Base-by-base conservation (phyloP, 805 yeast genomes). In the Candida maltosa region DNA sequence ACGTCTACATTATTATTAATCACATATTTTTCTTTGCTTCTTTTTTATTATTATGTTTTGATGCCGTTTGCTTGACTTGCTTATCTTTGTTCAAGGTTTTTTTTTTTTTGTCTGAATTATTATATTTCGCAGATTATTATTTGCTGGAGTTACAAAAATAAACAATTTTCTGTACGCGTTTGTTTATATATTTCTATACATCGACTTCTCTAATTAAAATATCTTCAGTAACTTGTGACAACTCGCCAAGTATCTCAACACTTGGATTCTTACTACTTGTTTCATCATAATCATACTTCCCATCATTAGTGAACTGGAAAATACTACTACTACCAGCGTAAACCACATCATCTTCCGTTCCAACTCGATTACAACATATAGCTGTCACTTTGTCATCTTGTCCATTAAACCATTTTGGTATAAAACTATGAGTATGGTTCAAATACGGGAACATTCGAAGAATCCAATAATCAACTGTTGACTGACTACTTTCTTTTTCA, bases 381-480 rank as follows among this genome's bases (percentile, higher is more conserved):
- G 82, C 52, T 2, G 62, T 52, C 3, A 60, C 61, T 22, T 18
- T n/a, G 4, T 20, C 32, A 7, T 18, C 22, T 15, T 47, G 49
- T n/a, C n/a, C n/a, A 6, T 48, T 32, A 15, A 29, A 42, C 33
- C 48, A 47, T 31, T 50, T 51, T 5, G 55, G 54, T 4, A 55
- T 42, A 26, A 39, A 40, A 38, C 59, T 54, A 18, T 37, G 35
- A 5, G 48, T 51, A 47, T 70, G 72, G 31, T 58, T 58, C 46
- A 79, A 52, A 39, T 78, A 74, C 2, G 93, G 94, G 47, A 73
- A 64, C 47, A 85, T 72, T 29, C 97, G 60, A 22, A 76, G 47
- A 4, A 84, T 65, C 95, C 96, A 88, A 58, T 86, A 88, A 47
- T 80, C 65, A 9, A 84, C 52, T 15, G 80, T 80, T 4, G 65